Percentiles rank a stretch among this genome's conserved stretches.
phyloP scores from a whole-genome alignment of 768 basidiomycete species.

The Leccinellum rugosiceps region DNA sequence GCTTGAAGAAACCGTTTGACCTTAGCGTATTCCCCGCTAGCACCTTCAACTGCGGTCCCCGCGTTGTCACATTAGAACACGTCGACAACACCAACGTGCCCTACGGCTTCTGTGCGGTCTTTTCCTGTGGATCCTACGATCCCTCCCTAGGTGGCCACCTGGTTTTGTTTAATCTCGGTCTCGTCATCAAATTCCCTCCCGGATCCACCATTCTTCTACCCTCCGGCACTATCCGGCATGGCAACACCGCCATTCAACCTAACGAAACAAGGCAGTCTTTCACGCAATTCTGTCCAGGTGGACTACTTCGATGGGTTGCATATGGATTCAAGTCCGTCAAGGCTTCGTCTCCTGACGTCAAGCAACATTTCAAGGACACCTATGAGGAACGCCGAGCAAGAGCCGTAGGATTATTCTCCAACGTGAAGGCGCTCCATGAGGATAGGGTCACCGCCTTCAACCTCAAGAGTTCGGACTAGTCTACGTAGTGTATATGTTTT shows the following conservation, averaged over 20 bases:
- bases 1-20: slow-evolving; percentile 2
- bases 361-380: too few relatives aligned
- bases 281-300: slow-evolving; percentile 4
- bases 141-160: not conserved
- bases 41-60: slow-evolving; percentile 32
- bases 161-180: not conserved
- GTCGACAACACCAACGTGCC: slow-evolving; percentile 31
- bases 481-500: too few relatives aligned
- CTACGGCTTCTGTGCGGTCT: slow-evolving; percentile 33
- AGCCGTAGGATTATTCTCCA: too few relatives aligned
- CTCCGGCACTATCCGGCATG: not conserved
- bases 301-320: not conserved
- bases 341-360: too few relatives aligned
- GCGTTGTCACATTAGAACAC: slow-evolving; percentile 16
- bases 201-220: not conserved
- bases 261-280: not conserved
- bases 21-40: slow-evolving; percentile 23
- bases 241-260: not conserved
- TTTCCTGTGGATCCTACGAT: slow-evolving; percentile 20
- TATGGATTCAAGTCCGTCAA: not conserved
- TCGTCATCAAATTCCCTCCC: not conserved
- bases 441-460: too few relatives aligned
- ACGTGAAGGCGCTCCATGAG: too few relatives aligned
- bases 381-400: too few relatives aligned
- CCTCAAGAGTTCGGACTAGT: too few relatives aligned